A percentile compares a stretch with the other conserved stretches of the same genome.
Conservation (phyloP, 192 early-diverging fungal species). For the Tieghemiomyces parasiticus region DNA sequence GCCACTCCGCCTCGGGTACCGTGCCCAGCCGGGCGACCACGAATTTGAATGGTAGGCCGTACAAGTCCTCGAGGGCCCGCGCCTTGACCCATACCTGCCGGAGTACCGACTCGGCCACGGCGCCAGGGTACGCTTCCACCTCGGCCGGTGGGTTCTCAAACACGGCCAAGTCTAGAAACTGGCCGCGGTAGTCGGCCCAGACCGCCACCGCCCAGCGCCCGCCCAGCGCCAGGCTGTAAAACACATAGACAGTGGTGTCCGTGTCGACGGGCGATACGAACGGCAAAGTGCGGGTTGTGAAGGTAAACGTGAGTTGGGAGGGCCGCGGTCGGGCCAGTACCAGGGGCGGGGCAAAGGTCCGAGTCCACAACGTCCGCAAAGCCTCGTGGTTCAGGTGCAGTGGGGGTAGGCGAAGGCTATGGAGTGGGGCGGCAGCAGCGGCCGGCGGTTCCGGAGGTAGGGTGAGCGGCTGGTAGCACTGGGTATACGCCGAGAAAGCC, state of each 20-base stretch:
- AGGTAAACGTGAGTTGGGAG: background rate
- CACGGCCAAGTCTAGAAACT: conserved; percentile 3
- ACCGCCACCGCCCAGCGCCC: conserved; percentile 2
- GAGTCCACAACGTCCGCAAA: background rate
- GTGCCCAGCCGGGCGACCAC: conserved; percentile 3
- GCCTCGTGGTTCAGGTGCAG: background rate
- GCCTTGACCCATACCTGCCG: background rate
- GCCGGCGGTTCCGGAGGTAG: background rate
- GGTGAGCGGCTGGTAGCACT: conserved; percentile 1
- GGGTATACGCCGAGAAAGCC: conserved; percentile 4
- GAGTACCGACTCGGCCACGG: background rate
- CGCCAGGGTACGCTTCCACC: too few relatives aligned
- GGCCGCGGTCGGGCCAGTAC: background rate
- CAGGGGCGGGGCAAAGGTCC: conserved; percentile 7
- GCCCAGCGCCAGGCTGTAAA: background rate
- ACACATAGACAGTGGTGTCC: conserved; percentile 5
- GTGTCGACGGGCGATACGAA: conserved; percentile 8
- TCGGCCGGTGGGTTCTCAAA: conserved; percentile 5
- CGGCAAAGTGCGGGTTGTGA: background rate
- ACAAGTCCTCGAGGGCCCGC: background rate
- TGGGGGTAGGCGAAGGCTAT: background rate
- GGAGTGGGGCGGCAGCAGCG: background rate
- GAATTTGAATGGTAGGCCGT: conserved; percentile 7
- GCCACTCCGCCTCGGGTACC: background rate
- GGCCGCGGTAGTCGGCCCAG: conserved; percentile 8